Percentiles rank a stretch among this genome's conserved stretches.
phyloP scores from a whole-genome alignment of 176 grass and related monocot species.

The Carex kokanica region DNA sequence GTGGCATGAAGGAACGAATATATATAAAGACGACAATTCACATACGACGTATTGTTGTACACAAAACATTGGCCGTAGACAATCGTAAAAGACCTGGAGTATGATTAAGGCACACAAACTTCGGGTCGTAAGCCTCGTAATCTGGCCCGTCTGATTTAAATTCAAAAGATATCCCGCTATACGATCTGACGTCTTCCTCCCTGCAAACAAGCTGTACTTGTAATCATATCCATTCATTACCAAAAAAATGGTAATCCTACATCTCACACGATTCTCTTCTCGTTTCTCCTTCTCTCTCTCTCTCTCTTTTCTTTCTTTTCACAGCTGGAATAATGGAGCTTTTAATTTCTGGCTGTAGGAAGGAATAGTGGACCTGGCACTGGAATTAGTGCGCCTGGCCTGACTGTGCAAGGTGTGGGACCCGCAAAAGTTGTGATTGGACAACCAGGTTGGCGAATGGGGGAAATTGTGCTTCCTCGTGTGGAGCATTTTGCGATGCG shows the following conservation, averaged over 20 bases:
- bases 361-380: slow-evolving; percentile 4
- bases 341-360: background rate
- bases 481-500: background rate
- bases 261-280: background rate
- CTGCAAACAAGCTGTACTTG: background rate
- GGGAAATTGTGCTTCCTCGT: background rate
- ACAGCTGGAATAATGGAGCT: background rate
- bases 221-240: slow-evolving; percentile 11
- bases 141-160: slow-evolving; percentile 25
- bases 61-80: background rate
- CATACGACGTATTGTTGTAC: background rate
- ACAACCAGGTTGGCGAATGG: background rate
- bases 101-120: background rate
- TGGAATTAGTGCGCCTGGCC: slow-evolving; percentile 6
- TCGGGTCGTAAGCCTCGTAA: slow-evolving; percentile 6
- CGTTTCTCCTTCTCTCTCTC: background rate
- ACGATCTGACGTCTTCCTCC: background rate
- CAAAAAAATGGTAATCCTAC: background rate
- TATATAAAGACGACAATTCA: background rate
- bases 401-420: background rate
- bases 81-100: background rate
- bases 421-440: background rate
- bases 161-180: slow-evolving; percentile 8
- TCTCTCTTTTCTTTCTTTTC: background rate
- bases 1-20: background rate